Conservation (phyloP, 2,329 filamentous ascomycete species). For the Helotiales sp. region DNA sequence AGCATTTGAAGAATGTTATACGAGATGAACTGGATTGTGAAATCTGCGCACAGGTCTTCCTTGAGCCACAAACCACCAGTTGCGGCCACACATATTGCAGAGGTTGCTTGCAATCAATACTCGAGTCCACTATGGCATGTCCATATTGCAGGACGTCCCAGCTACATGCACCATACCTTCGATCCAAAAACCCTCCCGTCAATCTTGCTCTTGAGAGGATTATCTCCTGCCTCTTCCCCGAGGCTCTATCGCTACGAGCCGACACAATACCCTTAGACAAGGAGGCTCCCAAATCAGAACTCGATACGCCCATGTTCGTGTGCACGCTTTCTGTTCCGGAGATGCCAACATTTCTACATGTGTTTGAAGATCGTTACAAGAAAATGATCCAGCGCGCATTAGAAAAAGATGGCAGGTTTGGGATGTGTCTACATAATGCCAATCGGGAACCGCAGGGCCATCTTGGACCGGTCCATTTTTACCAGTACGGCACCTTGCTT, state of each 20-base stretch:
- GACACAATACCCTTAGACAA: slow-evolving; percentile 59
- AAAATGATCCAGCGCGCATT: slow-evolving; percentile 83
- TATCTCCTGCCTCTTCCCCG: slow-evolving; percentile 67
- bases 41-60: slow-evolving; percentile 79
- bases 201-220: slow-evolving; percentile 67
- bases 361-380: slow-evolving; percentile 91
- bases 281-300: slow-evolving; percentile 52
- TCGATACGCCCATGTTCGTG: slow-evolving; percentile 73
- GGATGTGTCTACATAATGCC: slow-evolving; percentile 76
- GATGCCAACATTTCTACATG: slow-evolving; percentile 82
- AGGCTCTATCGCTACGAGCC: slow-evolving; percentile 56
- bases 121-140: slow-evolving; percentile 77
- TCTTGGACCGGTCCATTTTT: slow-evolving; percentile 57
- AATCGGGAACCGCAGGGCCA: slow-evolving; percentile 51
- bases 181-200: slow-evolving; percentile 41
- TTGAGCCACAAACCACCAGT: slow-evolving; percentile 79
- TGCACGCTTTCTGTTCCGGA: slow-evolving; percentile 79
- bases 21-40: slow-evolving; percentile 81
- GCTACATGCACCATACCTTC: slow-evolving; percentile 39
- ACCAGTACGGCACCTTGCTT: slow-evolving; percentile 75
- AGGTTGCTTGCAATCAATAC: slow-evolving; percentile 71
- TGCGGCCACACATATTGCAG: slow-evolving; percentile 92
- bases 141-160: slow-evolving; percentile 75
- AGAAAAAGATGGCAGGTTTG: slow-evolving; percentile 71
- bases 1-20: slow-evolving; percentile 59